A percentile compares a stretch with the other conserved stretches of the same genome.
Conservation (phyloP, 106 monocot species). For the Cymbidium sinense region DNA sequence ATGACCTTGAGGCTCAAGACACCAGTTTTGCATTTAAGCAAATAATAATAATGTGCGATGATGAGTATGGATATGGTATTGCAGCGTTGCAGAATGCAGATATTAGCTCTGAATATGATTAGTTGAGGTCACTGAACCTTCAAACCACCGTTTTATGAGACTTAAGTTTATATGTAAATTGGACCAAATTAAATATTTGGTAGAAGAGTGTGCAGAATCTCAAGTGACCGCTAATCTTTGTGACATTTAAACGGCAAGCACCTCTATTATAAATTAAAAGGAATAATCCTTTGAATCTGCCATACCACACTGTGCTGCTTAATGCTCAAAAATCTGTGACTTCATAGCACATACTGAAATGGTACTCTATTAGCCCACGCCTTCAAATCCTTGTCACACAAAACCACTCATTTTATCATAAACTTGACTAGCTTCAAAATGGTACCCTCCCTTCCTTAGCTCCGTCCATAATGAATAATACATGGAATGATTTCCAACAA, state of each 20-base stretch:
- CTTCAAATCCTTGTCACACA: constrained; percentile 3
- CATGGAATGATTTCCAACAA: constrained; percentile 41
- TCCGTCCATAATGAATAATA: constrained; percentile 46
- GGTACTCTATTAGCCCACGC: not conserved
- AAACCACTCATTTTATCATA: constrained; percentile 27
- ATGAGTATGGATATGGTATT: not conserved
- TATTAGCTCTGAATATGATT: not conserved
- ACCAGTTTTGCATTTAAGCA: not conserved
- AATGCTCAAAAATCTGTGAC: not conserved
- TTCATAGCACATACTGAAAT: not conserved
- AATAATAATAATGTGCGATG: not conserved
- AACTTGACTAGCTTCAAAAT: constrained; percentile 28
- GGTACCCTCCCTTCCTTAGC: constrained; percentile 32
- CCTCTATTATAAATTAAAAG: not conserved
- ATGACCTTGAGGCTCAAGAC: not conserved
- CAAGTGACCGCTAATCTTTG: not conserved
- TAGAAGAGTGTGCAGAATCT: not conserved
- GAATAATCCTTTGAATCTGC: not conserved
- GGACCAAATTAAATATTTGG: not conserved
- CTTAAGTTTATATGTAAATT: not conserved
- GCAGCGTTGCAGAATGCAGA: not conserved
- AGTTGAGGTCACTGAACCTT: not conserved
- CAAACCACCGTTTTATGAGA: not conserved
- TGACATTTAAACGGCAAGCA: not conserved
- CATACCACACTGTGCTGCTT: not conserved